Evolutionary conservation across 75 land plant species (phyloP).

Genomic region (Cupressus sempervirens): DNA sequence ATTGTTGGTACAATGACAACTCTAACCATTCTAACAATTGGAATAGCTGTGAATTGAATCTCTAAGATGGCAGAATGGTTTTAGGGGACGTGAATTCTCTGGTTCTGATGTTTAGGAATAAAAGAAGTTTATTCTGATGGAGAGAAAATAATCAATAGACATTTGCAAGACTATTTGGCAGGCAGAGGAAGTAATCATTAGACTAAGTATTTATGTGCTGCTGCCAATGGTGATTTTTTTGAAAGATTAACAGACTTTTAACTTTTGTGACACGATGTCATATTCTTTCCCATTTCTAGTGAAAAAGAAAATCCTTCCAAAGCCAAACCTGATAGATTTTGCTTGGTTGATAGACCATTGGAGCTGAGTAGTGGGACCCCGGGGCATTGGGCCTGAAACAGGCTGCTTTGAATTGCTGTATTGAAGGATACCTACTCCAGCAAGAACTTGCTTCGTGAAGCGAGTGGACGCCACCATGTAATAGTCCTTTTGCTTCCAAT

Average conservation of each 20-base stretch:
- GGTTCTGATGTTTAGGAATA: neutral
- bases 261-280: neutral
- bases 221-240: neutral
- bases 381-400: conserved; percentile 48
- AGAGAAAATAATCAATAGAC: neutral
- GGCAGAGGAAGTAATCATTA: neutral
- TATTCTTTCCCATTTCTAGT: neutral
- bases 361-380: conserved; percentile 39
- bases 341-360: neutral
- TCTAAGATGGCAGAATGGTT: neutral
- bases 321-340: neutral
- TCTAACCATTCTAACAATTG: too few relatives aligned
- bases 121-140: neutral
- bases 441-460: conserved; percentile 39
- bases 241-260: neutral
- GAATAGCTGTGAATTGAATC: neutral
- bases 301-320: neutral
- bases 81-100: neutral
- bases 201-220: neutral
- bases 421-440: conserved; percentile 43
- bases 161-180: neutral
- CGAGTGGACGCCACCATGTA: conserved; percentile 66
- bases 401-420: conserved; percentile 42
- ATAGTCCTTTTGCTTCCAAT: conserved; percentile 48
- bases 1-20: too few relatives aligned